These are phyloP conservation scores for Colletotrichum incanum DNA, from an alignment of 2,329 filamentous ascomycete genomes.

Conservation along the genomic window DNA sequence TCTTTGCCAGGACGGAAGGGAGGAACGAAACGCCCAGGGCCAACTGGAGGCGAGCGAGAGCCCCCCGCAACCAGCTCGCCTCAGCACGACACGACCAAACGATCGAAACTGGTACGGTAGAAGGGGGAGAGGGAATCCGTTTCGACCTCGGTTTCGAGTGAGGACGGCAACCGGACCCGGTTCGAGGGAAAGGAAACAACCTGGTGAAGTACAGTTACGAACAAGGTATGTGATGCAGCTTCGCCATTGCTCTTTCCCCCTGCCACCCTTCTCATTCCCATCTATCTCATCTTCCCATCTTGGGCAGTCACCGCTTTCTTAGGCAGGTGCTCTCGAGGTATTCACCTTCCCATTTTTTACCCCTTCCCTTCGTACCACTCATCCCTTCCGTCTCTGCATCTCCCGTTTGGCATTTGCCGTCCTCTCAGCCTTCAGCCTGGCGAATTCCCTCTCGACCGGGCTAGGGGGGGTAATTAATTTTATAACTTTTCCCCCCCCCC, in stretches of 20 bases:
- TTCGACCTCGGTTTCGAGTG: conserved; percentile 4
- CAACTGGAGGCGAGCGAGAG: conserved; percentile 10
- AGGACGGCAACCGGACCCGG: not conserved
- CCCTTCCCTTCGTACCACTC: not conserved
- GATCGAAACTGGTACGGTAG: not conserved
- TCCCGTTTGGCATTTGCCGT: conserved; percentile 9
- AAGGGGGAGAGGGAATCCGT: not conserved
- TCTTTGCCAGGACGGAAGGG: conserved; percentile 14
- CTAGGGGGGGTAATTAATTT: too few species aligned
- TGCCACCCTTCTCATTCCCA: not conserved
- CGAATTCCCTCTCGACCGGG: not conserved
- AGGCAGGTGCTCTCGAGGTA: not conserved
- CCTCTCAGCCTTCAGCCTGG: not conserved
- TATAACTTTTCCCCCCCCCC: too few species aligned
- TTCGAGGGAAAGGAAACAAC: not conserved
- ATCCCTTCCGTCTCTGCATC: conserved; percentile 6
- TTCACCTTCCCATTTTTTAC: conserved; percentile 6
- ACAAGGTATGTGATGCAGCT: conserved; percentile 7
- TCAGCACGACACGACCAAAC: not conserved
- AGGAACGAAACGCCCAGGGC: not conserved
- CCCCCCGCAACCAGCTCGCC: conserved; percentile 6
- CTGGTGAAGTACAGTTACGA: not conserved
- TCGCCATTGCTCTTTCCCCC: not conserved
- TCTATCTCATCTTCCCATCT: not conserved
- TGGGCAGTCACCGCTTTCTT: not conserved